Conservation (phyloP, 768 basidiomycete species). For the Leccinellum albellum region DNA sequence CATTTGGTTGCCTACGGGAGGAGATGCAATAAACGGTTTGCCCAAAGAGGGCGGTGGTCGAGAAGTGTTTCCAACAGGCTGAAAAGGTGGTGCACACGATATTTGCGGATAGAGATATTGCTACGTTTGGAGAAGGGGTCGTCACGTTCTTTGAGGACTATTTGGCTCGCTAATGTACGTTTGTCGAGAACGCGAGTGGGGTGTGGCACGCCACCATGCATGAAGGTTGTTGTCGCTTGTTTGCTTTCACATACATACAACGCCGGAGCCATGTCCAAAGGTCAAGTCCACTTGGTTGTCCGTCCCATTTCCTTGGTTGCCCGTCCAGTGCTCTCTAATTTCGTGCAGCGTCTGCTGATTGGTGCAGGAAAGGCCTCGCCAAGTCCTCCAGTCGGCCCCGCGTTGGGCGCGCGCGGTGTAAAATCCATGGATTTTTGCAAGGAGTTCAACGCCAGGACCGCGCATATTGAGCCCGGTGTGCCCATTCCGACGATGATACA, state of each 20-base stretch:
- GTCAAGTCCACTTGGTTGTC: constrained; percentile 75
- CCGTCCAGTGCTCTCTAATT: constrained; percentile 8
- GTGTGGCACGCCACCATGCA: constrained; percentile 13
- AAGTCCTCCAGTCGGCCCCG: constrained; percentile 94
- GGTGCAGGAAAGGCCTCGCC: constrained; percentile 94
- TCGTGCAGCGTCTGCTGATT: constrained; percentile 71
- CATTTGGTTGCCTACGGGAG: constrained; percentile 9
- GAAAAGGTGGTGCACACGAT: constrained; percentile 39
- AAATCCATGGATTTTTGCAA: constrained; percentile 99
- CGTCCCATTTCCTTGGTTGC: constrained; percentile 28
- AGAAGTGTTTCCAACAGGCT: constrained; percentile 29
- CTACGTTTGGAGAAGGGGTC: constrained; percentile 38
- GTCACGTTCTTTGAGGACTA: constrained; percentile 39
- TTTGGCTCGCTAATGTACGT: constrained; percentile 16
- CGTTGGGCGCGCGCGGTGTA: constrained; percentile 95
- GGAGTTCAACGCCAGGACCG: constrained; percentile 97
- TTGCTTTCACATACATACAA: constrained; percentile 9
- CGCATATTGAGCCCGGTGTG: constrained; percentile 77
- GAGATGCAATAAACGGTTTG: constrained; percentile 18
- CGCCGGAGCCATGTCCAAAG: constrained; percentile 56
- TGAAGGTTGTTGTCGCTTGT: constrained; percentile 17
- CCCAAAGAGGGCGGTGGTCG: constrained; percentile 36
- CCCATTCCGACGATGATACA: constrained; percentile 92
- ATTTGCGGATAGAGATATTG: constrained; percentile 37
- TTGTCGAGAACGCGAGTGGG: constrained; percentile 3